These are phyloP conservation scores for Penicillium paradoxum DNA, from an alignment of 495 filamentous ascomycete genomes.

Conservation along the genomic window DNA sequence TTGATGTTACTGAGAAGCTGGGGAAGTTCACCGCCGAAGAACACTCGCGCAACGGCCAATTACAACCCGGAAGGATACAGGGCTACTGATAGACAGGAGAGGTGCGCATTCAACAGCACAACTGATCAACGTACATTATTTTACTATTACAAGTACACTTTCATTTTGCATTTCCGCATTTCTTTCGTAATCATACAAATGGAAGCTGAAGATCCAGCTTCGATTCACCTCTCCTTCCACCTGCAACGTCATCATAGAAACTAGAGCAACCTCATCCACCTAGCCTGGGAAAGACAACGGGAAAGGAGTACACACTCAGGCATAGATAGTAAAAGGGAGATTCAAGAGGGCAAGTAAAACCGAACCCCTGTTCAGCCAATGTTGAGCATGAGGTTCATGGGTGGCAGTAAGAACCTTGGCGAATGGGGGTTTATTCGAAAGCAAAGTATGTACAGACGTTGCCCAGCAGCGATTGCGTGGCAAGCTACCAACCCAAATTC, in stretches of 20 bases:
- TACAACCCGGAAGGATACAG: not conserved
- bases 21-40: constrained; percentile 23
- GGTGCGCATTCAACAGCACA: not conserved
- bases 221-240: constrained; percentile 14
- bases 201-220: constrained; percentile 23
- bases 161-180: constrained; percentile 35
- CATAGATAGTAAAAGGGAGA: constrained; percentile 4
- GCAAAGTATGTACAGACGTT: constrained; percentile 15
- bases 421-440: constrained; percentile 4
- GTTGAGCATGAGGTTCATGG: constrained; percentile 2
- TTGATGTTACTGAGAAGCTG: constrained; percentile 16
- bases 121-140: not conserved
- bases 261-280: constrained; percentile 4
- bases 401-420: constrained; percentile 3
- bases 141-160: constrained; percentile 15
- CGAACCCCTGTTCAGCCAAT: constrained; percentile 3
- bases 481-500: not conserved
- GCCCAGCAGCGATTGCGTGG: not conserved
- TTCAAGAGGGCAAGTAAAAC: constrained; percentile 12
- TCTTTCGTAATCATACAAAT: constrained; percentile 45
- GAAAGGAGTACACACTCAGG: constrained; percentile 7
- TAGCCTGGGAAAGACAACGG: not conserved
- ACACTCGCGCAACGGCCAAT: not conserved
- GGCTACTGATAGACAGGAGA: not conserved
- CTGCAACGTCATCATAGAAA: constrained; percentile 7